phyloP scores from a whole-genome alignment of 805 yeast genomes.

The Kodamaea lidongshanica region DNA sequence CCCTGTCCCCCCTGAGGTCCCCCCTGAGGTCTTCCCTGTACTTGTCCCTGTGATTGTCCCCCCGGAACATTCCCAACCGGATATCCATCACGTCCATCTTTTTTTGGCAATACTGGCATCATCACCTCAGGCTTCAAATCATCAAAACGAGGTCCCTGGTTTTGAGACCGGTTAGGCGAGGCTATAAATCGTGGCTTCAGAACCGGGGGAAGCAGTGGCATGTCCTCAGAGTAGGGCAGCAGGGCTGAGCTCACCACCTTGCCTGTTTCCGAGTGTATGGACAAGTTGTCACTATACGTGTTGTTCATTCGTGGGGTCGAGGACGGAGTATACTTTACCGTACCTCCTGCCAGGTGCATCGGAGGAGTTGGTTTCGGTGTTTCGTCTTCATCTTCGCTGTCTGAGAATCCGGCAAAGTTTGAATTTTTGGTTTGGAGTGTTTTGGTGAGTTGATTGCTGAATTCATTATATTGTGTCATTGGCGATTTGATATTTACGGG shows the following conservation, averaged over 20 bases:
- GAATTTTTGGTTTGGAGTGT: constrained; percentile 10
- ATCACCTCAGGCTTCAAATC: no score
- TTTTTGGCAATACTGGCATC: no score
- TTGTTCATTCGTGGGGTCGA: constrained; percentile 11
- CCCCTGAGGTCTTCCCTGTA: constrained; percentile 3
- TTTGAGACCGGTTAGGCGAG: constrained; percentile 28
- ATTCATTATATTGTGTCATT: constrained; percentile 37
- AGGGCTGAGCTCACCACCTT: constrained; percentile 12
- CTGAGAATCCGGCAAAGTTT: constrained; percentile 11
- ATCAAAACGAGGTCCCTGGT: constrained; percentile 12
- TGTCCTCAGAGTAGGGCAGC: constrained; percentile 14
- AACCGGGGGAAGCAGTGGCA: constrained; percentile 11
- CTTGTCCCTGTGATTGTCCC: neutral
- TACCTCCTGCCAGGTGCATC: constrained; percentile 6
- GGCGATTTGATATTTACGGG: no score
- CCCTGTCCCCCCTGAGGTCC: neutral
- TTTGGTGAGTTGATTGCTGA: constrained; percentile 33
- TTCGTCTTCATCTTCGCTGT: constrained; percentile 12
- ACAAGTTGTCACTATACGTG: constrained; percentile 11
- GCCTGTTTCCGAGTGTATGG: constrained; percentile 24
- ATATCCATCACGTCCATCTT: no score
- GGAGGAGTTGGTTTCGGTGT: constrained; percentile 25
- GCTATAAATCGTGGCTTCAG: constrained; percentile 26
- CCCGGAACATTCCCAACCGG: no score
- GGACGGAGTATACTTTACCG: constrained; percentile 5